Evolutionary conservation across 768 basidiomycete genomes (phyloP), one percentile per base, ranked within the genome.

Genomic region (Hortiboletus campestris): DNA sequence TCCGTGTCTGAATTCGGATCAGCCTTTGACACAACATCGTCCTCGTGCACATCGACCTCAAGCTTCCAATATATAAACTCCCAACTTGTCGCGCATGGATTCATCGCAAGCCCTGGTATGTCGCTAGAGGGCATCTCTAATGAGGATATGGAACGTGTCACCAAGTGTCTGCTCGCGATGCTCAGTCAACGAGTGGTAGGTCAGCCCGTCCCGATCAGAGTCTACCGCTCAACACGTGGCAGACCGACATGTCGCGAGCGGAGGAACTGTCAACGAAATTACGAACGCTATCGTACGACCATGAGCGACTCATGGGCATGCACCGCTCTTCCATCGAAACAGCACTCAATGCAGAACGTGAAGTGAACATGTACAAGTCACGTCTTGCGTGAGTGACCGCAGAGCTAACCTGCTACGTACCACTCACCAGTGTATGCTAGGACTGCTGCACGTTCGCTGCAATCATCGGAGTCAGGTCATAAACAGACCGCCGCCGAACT

Each of bases 81-180:
- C 19, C 92, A 94, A 61, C 80, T 94, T 7, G 72, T 90, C 46
- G 86, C 91, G 3, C 91, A 94, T 73, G 92, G 92, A 9, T 94
- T 89, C 61, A 72, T 80, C 2, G 64, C 81, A 11, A 64, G 78
- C 1, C 83, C 85, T 0, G 91, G 91, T 0, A 71, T 94, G 19
- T 82, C 76, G 13, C 74, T 94, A 36, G 88, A 89, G 0, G 86
- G 87, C 0, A 70, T 87, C 13, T 76, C 82, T 0, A 77, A 77
- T 46, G 67, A 77, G 4, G 79, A 87, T 34, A 75, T 79, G 17
- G 84, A 87, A 19, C 73, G 73, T 22, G 72, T 85, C 22, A 80
- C 86, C 4, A 91, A 89, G 68, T 92, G 90, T 69, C 61, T 94
- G n/a, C 73, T 92, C 6, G 78, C 80, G 2, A 79, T 94, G 79